phyloP scores from a whole-genome alignment of 371 early-diverging fungal species.

The Mucor racemosus region DNA sequence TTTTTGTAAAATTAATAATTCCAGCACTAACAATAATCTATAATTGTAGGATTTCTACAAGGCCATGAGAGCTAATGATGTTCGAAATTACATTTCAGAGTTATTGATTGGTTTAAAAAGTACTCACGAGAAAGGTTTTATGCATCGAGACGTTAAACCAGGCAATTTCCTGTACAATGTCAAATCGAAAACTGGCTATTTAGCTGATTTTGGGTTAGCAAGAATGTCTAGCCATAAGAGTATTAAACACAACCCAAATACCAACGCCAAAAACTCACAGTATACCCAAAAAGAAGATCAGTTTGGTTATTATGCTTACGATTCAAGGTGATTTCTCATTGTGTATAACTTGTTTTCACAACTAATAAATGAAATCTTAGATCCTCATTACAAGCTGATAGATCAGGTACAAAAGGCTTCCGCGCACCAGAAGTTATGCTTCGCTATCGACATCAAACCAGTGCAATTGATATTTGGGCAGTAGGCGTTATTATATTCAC shows the following conservation, averaged over 20 bases:
- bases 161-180: constrained; percentile 93
- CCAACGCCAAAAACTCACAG: not conserved
- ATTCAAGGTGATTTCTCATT: constrained; percentile 42
- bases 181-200: constrained; percentile 71
- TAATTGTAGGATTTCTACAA: constrained; percentile 14
- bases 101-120: constrained; percentile 76
- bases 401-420: constrained; percentile 99
- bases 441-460: constrained; percentile 10
- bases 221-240: constrained; percentile 51
- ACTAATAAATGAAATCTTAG: constrained; percentile 30
- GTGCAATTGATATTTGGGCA: constrained; percentile 90
- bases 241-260: not conserved
- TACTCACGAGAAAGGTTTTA: constrained; percentile 74
- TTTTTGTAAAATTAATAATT: no score
- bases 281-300: constrained; percentile 3
- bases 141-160: constrained; percentile 98
- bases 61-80: constrained; percentile 69
- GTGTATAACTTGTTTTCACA: no score
- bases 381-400: constrained; percentile 79
- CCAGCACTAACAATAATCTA: no score
- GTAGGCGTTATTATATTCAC: constrained; percentile 90
- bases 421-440: constrained; percentile 91
- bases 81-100: constrained; percentile 81
- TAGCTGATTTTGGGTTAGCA: constrained; percentile 99
- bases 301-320: constrained; percentile 40